Conservation (phyloP, 805 yeast genomes). For the Pichia insulana region DNA sequence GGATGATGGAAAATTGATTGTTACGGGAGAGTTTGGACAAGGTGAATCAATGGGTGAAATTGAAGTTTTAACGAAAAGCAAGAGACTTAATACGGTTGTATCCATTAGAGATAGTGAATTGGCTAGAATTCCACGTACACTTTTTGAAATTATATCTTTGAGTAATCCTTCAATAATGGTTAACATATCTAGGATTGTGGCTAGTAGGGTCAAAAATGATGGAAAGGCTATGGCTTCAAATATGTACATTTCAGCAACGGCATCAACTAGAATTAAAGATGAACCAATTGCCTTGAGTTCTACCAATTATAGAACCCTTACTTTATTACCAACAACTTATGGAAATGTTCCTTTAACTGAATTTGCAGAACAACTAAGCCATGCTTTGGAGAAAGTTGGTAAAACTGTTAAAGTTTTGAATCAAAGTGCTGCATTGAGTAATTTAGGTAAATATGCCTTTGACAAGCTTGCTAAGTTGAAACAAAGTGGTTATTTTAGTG, state of each 20-base stretch:
- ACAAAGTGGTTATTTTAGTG: conserved; percentile 83
- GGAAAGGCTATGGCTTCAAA: conserved; percentile 9
- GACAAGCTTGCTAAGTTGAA: conserved; percentile 79
- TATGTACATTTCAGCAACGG: conserved; percentile 17
- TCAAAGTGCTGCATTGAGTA: conserved; percentile 69
- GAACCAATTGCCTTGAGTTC: conserved; percentile 27
- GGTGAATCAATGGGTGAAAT: conserved; percentile 94
- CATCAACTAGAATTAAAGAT: conserved; percentile 24
- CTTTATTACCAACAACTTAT: conserved; percentile 67
- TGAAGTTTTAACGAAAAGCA: conserved; percentile 78
- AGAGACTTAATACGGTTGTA: conserved; percentile 58
- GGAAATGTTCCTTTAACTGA: conserved; percentile 76
- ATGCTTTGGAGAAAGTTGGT: conserved; percentile 67
- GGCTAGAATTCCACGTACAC: conserved; percentile 83
- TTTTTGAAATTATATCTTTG: conserved; percentile 76
- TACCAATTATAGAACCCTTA: conserved; percentile 67
- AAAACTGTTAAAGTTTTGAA: conserved; percentile 70
- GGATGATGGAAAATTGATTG: conserved; percentile 21
- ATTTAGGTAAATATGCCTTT: conserved; percentile 87
- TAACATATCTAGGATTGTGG: conserved; percentile 81
- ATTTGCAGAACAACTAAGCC: conserved; percentile 66
- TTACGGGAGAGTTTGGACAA: conserved; percentile 78
- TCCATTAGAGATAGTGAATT: conserved; percentile 92
- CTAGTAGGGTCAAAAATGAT: conserved; percentile 36
- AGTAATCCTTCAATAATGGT: conserved; percentile 88